Evolutionary conservation across 768 basidiomycete species (phyloP).

Genomic region (Suillus luteus): DNA sequence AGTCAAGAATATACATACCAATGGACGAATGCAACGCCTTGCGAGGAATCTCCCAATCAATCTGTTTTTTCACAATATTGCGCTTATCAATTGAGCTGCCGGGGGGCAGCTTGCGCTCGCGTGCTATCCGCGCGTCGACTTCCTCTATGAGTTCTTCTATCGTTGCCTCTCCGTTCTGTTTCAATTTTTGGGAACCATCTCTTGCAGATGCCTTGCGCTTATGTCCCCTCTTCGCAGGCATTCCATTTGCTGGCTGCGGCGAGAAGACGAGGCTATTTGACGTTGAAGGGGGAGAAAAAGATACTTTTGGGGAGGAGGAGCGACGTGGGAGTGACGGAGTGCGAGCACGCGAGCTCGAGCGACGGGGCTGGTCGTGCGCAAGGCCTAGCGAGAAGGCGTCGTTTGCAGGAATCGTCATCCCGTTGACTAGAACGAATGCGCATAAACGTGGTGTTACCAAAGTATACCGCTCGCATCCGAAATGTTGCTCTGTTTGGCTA

Average conservation of each 20-base stretch:
- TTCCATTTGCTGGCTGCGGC: slow-evolving; percentile 32
- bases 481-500: background rate
- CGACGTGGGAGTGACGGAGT: slow-evolving; percentile 35
- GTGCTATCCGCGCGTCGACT: slow-evolving; percentile 20
- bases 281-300: slow-evolving; percentile 33
- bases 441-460: background rate
- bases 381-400: slow-evolving; percentile 39
- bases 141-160: slow-evolving; percentile 31
- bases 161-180: slow-evolving; percentile 14
- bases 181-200: slow-evolving; percentile 28
- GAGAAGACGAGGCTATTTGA: slow-evolving; percentile 17
- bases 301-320: slow-evolving; percentile 50
- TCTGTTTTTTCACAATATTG: slow-evolving; percentile 34
- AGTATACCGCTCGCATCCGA: background rate
- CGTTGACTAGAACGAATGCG: background rate
- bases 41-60: slow-evolving; percentile 91
- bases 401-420: slow-evolving; percentile 37
- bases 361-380: slow-evolving; percentile 37
- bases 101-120: slow-evolving; percentile 22
- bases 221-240: slow-evolving; percentile 39
- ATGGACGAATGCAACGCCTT: slow-evolving; percentile 89
- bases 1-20: slow-evolving; percentile 44
- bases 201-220: slow-evolving; percentile 25
- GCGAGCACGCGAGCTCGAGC: slow-evolving; percentile 26
- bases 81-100: slow-evolving; percentile 16